phyloP scores from a whole-genome alignment of 1,139 yeast genomes.

The Eremothecium cymbalariae region DNA sequence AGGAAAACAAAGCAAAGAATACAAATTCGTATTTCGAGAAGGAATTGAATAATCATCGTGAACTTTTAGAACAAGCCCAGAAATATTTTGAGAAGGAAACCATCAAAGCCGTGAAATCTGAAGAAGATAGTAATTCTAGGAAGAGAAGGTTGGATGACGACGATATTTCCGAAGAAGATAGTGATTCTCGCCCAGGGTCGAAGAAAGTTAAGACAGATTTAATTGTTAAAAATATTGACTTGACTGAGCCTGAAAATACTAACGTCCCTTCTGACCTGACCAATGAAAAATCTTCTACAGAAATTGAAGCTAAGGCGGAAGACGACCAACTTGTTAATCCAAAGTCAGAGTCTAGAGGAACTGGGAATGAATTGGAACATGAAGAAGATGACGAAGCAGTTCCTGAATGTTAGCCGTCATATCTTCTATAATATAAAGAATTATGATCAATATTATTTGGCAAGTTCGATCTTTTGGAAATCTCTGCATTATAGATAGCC shows the following conservation, averaged over 20 bases:
- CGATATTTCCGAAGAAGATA: neutral
- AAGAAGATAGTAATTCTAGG: neutral
- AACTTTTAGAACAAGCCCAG: conserved; percentile 20
- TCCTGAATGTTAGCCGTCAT: neutral
- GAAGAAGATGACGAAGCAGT: conserved; percentile 1
- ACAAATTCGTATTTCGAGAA: conserved; percentile 8
- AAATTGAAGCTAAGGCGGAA: too few relatives aligned
- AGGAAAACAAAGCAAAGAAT: conserved; percentile 8
- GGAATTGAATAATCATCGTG: conserved; percentile 14
- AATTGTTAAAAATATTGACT: too few relatives aligned
- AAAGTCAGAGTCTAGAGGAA: neutral
- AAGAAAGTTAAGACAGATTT: too few relatives aligned
- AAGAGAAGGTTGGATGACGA: conserved; percentile 1
- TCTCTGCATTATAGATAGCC: too few relatives aligned
- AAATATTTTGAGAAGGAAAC: conserved; percentile 14
- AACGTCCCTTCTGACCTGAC: too few relatives aligned
- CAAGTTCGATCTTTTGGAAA: too few relatives aligned
- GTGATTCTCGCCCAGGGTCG: too few relatives aligned
- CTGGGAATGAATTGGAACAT: neutral
- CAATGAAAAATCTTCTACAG: too few relatives aligned
- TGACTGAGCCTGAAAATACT: too few relatives aligned
- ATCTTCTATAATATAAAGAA: too few relatives aligned
- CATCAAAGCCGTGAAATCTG: conserved; percentile 9
- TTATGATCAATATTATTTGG: too few relatives aligned
- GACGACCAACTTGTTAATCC: neutral